These are phyloP conservation scores for Podospora pseudoanserina DNA, from an alignment of 495 filamentous ascomycete genomes.

Conservation along the genomic window DNA sequence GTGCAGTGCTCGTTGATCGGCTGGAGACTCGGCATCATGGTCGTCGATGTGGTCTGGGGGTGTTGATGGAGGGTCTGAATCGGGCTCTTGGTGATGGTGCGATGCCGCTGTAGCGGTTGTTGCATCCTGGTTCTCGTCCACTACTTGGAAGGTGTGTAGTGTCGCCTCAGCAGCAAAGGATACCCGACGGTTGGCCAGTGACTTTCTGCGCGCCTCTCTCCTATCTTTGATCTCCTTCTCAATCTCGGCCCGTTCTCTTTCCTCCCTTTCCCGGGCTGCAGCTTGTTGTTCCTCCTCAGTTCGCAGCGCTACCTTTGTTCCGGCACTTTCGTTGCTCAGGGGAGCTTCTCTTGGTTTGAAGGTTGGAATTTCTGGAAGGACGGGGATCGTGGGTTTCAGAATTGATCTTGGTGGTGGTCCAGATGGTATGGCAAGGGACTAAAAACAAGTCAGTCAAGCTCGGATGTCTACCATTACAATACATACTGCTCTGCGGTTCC, in stretches of 20 bases:
- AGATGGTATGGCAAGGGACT: constrained; percentile 49
- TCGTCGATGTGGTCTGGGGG: constrained; percentile 61
- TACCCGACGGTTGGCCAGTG: constrained; percentile 86
- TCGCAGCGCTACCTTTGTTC: constrained; percentile 51
- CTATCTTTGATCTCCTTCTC: constrained; percentile 69
- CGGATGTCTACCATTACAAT: background rate
- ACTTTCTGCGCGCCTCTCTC: constrained; percentile 84
- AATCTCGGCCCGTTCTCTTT: constrained; percentile 60
- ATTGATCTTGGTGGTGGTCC: constrained; percentile 65
- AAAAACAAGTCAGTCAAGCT: constrained; percentile 17
- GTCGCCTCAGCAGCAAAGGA: constrained; percentile 98
- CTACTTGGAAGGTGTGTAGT: constrained; percentile 94
- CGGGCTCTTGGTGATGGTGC: constrained; percentile 28
- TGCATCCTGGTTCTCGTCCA: constrained; percentile 82
- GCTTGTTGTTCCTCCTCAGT: constrained; percentile 81
- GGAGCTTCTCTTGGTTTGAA: constrained; percentile 38
- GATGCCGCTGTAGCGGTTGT: constrained; percentile 78
- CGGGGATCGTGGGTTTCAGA: constrained; percentile 74
- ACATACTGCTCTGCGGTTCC: constrained; percentile 76
- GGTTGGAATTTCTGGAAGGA: constrained; percentile 58
- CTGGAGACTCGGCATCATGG: constrained; percentile 30
- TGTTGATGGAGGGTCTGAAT: constrained; percentile 59
- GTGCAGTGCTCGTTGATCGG: background rate
- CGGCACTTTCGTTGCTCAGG: constrained; percentile 32
- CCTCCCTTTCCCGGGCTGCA: constrained; percentile 67